phyloP scores from a whole-genome alignment of 352 stramenopile genomes.

The Aphanomyces cochlioides region DNA sequence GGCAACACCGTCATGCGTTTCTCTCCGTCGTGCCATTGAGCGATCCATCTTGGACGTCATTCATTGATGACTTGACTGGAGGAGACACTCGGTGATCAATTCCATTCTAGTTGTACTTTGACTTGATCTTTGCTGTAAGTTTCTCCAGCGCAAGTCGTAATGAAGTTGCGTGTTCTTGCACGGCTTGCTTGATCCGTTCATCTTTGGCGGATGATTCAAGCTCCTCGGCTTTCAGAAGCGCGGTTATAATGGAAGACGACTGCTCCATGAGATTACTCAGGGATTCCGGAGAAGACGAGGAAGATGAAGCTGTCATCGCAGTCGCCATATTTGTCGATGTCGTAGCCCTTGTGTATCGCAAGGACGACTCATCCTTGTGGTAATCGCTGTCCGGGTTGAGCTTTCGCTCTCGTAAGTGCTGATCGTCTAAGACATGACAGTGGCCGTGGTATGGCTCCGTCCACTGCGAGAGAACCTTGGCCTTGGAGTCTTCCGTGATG shows the following conservation, averaged over 20 bases:
- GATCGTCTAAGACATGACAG: slow-evolving; percentile 11
- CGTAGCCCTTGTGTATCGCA: background rate
- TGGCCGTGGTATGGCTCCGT: background rate
- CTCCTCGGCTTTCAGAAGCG: slow-evolving; percentile 1
- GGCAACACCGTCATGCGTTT: slow-evolving; percentile 1
- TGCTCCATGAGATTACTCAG: slow-evolving; percentile 8
- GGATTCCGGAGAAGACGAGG: background rate
- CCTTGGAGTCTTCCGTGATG: slow-evolving; percentile 14
- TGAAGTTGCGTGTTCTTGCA: slow-evolving; percentile 11
- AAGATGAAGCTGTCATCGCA: background rate
- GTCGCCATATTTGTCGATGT: background rate
- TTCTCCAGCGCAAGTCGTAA: slow-evolving; percentile 5
- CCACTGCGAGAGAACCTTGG: background rate
- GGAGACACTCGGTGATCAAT: background rate
- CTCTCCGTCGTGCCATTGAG: background rate
- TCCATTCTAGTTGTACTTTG: slow-evolving; percentile 2
- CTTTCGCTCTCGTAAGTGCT: slow-evolving; percentile 6
- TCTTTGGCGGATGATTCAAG: slow-evolving; percentile 13
- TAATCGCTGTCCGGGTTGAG: background rate
- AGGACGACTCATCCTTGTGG: background rate
- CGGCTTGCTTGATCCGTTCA: background rate
- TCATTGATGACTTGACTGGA: background rate
- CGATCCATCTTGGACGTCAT: background rate
- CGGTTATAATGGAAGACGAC: slow-evolving; percentile 10
- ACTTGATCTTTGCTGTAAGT: slow-evolving; percentile 12